Conservation (phyloP, 768 basidiomycete genomes). For the Amanita rubescens region DNA sequence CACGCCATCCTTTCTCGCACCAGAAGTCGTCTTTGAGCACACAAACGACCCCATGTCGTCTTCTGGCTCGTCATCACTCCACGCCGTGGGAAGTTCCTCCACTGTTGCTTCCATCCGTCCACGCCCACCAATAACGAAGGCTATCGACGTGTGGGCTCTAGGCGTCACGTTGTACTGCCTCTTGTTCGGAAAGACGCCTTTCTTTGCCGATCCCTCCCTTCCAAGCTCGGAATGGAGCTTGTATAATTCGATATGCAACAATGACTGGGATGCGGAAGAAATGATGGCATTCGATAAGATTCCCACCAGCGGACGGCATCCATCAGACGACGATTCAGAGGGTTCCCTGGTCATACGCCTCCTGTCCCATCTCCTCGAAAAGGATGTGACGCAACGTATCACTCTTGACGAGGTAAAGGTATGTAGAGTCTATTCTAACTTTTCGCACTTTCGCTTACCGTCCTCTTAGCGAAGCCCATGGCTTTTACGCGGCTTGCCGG, state of each 20-base stretch:
- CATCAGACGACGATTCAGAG: slow-evolving; percentile 35
- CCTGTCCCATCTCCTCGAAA: slow-evolving; percentile 72
- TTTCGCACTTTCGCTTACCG: slow-evolving; percentile 4
- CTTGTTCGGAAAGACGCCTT: slow-evolving; percentile 83
- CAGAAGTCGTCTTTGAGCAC: slow-evolving; percentile 82
- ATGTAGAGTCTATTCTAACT: slow-evolving; percentile 9
- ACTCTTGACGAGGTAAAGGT: slow-evolving; percentile 80
- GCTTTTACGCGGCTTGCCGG: slow-evolving; percentile 60
- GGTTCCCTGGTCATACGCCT: slow-evolving; percentile 62
- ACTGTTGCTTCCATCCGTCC: slow-evolving; percentile 20
- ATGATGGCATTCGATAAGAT: slow-evolving; percentile 68
- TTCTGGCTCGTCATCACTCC: not conserved
- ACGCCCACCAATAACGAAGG: slow-evolving; percentile 69
- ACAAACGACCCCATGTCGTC: slow-evolving; percentile 23
- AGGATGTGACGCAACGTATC: slow-evolving; percentile 68
- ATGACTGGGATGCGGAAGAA: slow-evolving; percentile 61
- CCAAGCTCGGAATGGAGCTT: slow-evolving; percentile 56
- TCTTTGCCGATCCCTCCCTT: slow-evolving; percentile 29
- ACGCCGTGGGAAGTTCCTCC: slow-evolving; percentile 21
- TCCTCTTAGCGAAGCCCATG: slow-evolving; percentile 46
- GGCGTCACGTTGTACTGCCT: slow-evolving; percentile 95
- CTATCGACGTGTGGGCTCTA: slow-evolving; percentile 97
- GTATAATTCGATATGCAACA: slow-evolving; percentile 72
- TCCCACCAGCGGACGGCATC: slow-evolving; percentile 55
- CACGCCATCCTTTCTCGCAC: slow-evolving; percentile 93